Evolutionary conservation across 257 asterid species (phyloP).

Genomic region (Penstemon eatonii): DNA sequence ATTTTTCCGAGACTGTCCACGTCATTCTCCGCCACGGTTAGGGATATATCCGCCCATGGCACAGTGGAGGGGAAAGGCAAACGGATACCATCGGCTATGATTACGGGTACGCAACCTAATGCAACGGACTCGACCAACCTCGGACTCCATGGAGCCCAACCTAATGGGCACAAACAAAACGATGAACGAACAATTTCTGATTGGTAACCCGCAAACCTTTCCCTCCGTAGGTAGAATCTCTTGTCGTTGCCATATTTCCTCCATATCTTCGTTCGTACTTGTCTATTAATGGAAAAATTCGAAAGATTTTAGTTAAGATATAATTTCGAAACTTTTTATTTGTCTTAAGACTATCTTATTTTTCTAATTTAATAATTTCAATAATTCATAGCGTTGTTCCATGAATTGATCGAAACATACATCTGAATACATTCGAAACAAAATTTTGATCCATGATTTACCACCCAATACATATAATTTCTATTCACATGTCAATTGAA

Average conservation of each 20-base stretch:
- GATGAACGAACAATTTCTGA: constrained; percentile 75
- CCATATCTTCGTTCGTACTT: constrained; percentile 66
- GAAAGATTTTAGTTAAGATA: no score
- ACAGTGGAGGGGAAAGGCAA: constrained; percentile 67
- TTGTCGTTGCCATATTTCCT: constrained; percentile 59
- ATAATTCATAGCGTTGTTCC: no score
- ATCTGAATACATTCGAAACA: no score
- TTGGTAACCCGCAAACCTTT: constrained; percentile 70
- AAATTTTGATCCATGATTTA: no score
- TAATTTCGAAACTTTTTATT: no score
- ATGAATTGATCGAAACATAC: no score
- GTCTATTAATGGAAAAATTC: constrained; percentile 31
- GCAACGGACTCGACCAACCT: constrained; percentile 80
- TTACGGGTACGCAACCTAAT: constrained; percentile 81
- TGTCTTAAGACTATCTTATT: no score
- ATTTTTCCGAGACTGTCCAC: constrained; percentile 55
- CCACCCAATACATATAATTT: no score
- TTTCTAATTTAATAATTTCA: no score
- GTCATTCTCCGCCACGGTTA: constrained; percentile 76
- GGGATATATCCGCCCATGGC: constrained; percentile 71
- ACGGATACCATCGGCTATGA: constrained; percentile 75
- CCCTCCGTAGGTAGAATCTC: constrained; percentile 62
- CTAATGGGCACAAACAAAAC: constrained; percentile 79
- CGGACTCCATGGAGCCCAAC: constrained; percentile 99
- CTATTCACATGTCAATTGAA: no score